Conservation (phyloP, 2,329 filamentous ascomycete species). For the Nemania diffusa region DNA sequence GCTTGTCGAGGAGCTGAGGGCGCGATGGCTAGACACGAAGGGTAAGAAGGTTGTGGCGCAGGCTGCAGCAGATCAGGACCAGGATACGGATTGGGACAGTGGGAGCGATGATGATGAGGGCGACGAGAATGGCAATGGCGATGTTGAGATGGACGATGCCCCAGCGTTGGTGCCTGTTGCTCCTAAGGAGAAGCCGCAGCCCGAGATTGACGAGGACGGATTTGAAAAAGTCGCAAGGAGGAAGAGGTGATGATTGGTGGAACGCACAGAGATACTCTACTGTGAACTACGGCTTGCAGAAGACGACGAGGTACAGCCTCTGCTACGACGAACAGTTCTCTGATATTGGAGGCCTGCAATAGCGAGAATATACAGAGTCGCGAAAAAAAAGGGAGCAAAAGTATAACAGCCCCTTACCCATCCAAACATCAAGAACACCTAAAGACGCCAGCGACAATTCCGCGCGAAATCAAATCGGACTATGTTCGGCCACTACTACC, state of each 20-base stretch:
- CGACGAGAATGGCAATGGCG: conserved; percentile 63
- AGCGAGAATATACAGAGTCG: conserved; percentile 45
- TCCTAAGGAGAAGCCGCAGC: conserved; percentile 71
- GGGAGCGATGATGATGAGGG: conserved; percentile 64
- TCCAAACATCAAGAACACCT: conserved; percentile 35
- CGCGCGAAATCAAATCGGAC: conserved; percentile 25
- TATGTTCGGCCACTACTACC: conserved; percentile 17
- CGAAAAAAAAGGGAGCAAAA: conserved; percentile 19
- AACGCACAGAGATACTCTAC: conserved; percentile 14
- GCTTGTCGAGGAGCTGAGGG: conserved; percentile 71
- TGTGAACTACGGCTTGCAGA: neutral
- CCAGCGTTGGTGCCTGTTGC: conserved; percentile 64
- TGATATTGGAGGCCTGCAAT: conserved; percentile 22
- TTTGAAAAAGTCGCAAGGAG: conserved; percentile 80
- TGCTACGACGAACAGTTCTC: conserved; percentile 4
- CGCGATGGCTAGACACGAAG: conserved; percentile 69
- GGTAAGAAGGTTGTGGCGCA: conserved; percentile 64
- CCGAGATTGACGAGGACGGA: conserved; percentile 82
- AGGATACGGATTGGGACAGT: conserved; percentile 64
- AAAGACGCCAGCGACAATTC: conserved; percentile 33
- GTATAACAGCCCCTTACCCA: conserved; percentile 26
- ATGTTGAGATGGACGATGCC: conserved; percentile 77
- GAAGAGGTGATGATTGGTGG: conserved; percentile 59
- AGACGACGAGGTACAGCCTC: neutral
- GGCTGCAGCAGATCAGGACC: conserved; percentile 45